Base-by-base conservation (phyloP, 768 basidiomycete species). In the Russula earlei region DNA sequence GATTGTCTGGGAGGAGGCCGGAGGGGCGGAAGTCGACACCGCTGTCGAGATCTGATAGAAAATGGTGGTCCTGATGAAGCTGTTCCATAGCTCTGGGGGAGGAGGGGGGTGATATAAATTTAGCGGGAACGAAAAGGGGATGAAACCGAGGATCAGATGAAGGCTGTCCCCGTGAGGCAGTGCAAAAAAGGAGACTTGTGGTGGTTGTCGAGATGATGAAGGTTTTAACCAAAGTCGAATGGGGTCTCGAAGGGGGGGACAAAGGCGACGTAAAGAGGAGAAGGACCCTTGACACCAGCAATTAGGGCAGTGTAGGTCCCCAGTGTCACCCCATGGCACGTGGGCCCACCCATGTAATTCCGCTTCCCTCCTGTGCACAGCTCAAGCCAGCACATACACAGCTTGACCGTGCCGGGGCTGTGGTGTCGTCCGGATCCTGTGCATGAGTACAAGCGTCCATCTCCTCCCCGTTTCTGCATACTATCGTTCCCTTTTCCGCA, bases 1-100 rank as follows among this genome's bases (percentile, higher is more conserved):
- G 60, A 31, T 40, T 49, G n/a, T 57, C 56, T 49, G 53, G 47
- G 54, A 65, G 52, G 65, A 67, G 61, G 38, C 51, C 52, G 17
- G 52, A 34, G 36, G 59, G 57, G 27, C 31, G 48, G 27, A 17
- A 33, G 19, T 52, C 49, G 49, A 52, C 55, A 31, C 37, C 45
- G 57, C 10, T 36, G 51, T 59, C 57, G 25, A 54, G 60, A 54
- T 61, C 51, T 29, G 55, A 52, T 49, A 52, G 40, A 52, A 52
- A 60, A 51, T 14, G 59, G 25, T 51, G 59, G 50, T 49, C 50
- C 22, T 53, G 59, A 34, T 60, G 57, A 47, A 55, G 40, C 27
- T 48, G 49, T 50, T 50, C 59, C 59, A 60, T 60, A 19, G 20
- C 34, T 41, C 34, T 25, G 27, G 20, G 31, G 53, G 25, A n/a